A percentile compares a stretch with the other conserved stretches of the same genome.
These are phyloP conservation scores for Claviceps arundinis DNA, from an alignment of 2,329 filamentous ascomycete species.

Conservation along the genomic window DNA sequence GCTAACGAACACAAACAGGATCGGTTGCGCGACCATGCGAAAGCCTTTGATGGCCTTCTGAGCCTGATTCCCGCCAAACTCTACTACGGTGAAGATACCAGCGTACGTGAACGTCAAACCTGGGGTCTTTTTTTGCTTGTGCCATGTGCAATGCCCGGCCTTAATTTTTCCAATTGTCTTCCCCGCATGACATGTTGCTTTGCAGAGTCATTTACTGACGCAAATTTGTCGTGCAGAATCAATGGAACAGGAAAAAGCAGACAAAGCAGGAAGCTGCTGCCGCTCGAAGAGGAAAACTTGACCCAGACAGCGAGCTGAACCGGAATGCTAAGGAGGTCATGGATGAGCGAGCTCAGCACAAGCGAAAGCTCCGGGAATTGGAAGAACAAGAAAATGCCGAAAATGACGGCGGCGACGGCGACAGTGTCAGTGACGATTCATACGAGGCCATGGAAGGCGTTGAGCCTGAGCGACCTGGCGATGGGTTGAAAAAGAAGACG, in stretches of 20 bases:
- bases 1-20: slow-evolving; percentile 26
- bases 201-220: not conserved
- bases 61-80: slow-evolving; percentile 82
- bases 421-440: slow-evolving; percentile 28
- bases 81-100: slow-evolving; percentile 79
- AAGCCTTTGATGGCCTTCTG: slow-evolving; percentile 76
- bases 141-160: not conserved
- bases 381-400: slow-evolving; percentile 30
- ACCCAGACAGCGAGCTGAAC: slow-evolving; percentile 74
- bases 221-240: slow-evolving; percentile 44
- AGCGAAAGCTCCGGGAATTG: slow-evolving; percentile 63
- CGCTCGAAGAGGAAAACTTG: slow-evolving; percentile 76
- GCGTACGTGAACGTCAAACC: slow-evolving; percentile 41
- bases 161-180: not conserved
- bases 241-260: slow-evolving; percentile 92
- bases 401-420: slow-evolving; percentile 28
- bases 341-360: slow-evolving; percentile 65
- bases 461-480: slow-evolving; percentile 46
- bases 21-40: slow-evolving; percentile 44
- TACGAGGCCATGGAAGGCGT: slow-evolving; percentile 37
- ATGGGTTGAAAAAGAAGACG: slow-evolving; percentile 43
- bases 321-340: slow-evolving; percentile 80
- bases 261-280: slow-evolving; percentile 77
- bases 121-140: not conserved
- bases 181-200: not conserved